Base-by-base conservation (phyloP, 768 basidiomycete genomes). In the Hysterangium stoloniferum region DNA sequence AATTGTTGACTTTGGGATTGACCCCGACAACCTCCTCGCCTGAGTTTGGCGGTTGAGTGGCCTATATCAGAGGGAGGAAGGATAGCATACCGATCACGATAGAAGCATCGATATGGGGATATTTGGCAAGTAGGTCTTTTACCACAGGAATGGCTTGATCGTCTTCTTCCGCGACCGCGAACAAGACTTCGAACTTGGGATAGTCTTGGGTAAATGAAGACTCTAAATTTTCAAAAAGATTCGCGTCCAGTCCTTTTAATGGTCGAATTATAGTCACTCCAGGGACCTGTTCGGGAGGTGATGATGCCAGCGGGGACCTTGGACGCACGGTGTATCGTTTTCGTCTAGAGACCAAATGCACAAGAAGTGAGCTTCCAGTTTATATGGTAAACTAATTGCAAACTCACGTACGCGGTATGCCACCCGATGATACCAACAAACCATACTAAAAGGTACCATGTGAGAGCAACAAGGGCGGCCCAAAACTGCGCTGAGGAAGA, bases 1-100 rank as follows among this genome's bases (percentile, higher is more conserved):
- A 82, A 66, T 98, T 98, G 71, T 97, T 97, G 59, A 98, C 85
- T 73, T 98, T 98, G 0, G 96, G 96, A 58, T 99, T 99, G 24
- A 90, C 82, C 4, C 95, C 94, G 17, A 95, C 84, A 40, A 76
- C 63, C 54, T 87, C 82, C 59, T 89, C 84, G 42, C 91, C 92
- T 92, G 57, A 38, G 44, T 25, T 40, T 31, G 43, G 53, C 33
- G 13, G 19, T 48, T 45, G 38, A 25, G 49, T 19, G 22, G n/a
- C 13, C 54, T 15, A 28, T 38, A 24, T 25, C 15, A 35, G 31
- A 35, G 17, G 35, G 52, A 31, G 9, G 24, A n/a, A 17, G n/a
- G 11, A 52, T 12, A 29, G 43, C 1, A 20, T 7, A 92, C 95
- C 88, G 45, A 92, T 76, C 51, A 94, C 72, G 27, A 97, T 68